Evolutionary conservation across 306 rosid genomes (phyloP), one percentile per base, ranked within the genome.

Genomic region (Fragaria nilgerrensis): DNA sequence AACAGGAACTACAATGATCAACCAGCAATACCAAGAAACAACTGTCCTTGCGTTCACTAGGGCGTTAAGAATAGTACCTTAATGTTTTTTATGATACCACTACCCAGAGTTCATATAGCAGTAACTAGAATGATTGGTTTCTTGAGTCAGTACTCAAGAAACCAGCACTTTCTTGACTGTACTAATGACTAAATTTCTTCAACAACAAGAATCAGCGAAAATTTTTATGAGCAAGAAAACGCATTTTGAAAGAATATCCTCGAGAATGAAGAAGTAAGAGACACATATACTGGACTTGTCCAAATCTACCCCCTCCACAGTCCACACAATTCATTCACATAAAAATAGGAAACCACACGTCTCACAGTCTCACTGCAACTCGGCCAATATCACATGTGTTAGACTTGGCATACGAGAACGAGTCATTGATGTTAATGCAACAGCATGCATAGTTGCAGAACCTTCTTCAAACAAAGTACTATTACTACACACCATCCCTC

Each of bases 21-120:
- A 62, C 70, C 34, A 63, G 32, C 27, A 71, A 64, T 20, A 41
- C 48, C 55, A 55, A 25, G 68, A 68, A 48, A 69, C 48, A 76
- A 59, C 5, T 34, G 27, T 43, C 19, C 19, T 27, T 20, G 41
- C 19, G 34, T 12, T 72, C 7, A 11, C 23, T 34, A 27, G 36
- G 75, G 63, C 63, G 17, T 17, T 23, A 39, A 37, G 25, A 53
- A 50, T 37, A 43, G 47, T 43, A 43, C 47, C 7, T 37, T 37
- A 43, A 41, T 41, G 44, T 41, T 43, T 71, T 50, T 25, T 32
- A 49, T 32, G 14, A 49, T 19, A 49, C 45, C 75, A 19, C 20
- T 32, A 20, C 52, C 15, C 12, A 2, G 44, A 41, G 3, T 50
- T n/a, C 49, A 52, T 7, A 15, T 1, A 73, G 1, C 20, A 41